Percentiles rank a stretch among this genome's conserved stretches.
These are phyloP conservation scores for Amanita phalloides DNA, from an alignment of 768 basidiomycete genomes.

Conservation along the genomic window DNA sequence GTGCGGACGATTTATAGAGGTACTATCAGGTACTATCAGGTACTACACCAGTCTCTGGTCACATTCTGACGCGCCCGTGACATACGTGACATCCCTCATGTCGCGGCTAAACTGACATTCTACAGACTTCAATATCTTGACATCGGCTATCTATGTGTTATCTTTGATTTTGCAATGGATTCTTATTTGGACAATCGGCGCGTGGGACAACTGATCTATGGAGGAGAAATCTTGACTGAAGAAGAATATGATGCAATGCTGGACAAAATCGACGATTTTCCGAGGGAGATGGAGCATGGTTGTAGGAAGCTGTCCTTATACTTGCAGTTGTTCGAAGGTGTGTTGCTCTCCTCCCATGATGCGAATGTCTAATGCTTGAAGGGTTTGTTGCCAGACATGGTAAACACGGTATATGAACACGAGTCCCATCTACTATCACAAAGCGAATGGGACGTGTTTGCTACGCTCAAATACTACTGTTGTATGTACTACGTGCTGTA, in stretches of 20 bases:
- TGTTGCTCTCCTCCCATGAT: neutral
- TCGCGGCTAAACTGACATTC: neutral
- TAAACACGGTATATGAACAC: conserved; percentile 21
- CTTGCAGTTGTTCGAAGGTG: conserved; percentile 4
- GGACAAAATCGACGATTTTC: conserved; percentile 4
- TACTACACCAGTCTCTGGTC: too few relatives aligned
- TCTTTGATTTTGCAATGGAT: neutral
- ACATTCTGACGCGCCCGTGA: too few relatives aligned
- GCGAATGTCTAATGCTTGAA: neutral
- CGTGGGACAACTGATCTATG: conserved; percentile 5
- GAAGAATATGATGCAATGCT: conserved; percentile 4
- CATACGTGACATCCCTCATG: neutral
- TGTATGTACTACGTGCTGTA: conserved; percentile 15
- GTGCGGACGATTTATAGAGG: too few relatives aligned
- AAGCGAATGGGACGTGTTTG: conserved; percentile 21
- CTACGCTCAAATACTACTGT: conserved; percentile 17
- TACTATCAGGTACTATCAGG: too few relatives aligned
- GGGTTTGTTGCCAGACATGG: conserved; percentile 20
- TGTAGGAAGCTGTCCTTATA: conserved; percentile 4
- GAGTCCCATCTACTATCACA: conserved; percentile 26
- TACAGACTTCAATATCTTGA: neutral
- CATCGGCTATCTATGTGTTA: neutral
- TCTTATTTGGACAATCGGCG: neutral
- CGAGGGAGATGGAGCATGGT: neutral
- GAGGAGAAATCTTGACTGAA: conserved; percentile 3